Conservation (phyloP, 2,329 filamentous ascomycete genomes). For the Sclerotinia nivalis region DNA sequence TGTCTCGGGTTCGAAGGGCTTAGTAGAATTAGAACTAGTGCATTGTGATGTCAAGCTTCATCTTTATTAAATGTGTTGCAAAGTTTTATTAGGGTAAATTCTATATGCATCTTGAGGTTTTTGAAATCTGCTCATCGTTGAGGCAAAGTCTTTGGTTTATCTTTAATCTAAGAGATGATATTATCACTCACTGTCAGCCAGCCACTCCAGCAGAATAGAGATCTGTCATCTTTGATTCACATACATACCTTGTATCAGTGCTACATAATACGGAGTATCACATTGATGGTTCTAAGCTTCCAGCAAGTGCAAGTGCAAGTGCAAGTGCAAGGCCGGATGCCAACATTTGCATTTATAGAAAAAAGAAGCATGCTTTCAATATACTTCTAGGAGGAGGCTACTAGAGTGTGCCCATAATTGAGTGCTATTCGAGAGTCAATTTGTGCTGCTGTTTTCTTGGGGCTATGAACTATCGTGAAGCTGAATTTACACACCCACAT, state of each 20-base stretch:
- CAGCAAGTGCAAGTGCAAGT: neutral
- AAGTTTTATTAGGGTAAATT: neutral
- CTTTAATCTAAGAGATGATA: neutral
- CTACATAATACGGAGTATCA: neutral
- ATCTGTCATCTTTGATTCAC: conserved; percentile 13
- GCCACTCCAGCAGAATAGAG: neutral
- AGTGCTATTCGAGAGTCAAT: neutral
- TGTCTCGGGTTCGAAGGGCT: neutral
- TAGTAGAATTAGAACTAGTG: neutral
- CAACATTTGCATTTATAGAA: neutral
- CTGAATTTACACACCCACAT: neutral
- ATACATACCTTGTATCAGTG: neutral
- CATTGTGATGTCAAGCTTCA: neutral
- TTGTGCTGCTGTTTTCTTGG: neutral
- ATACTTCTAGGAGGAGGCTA: neutral
- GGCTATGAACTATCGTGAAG: neutral
- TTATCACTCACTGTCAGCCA: neutral
- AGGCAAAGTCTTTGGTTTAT: neutral
- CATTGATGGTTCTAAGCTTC: neutral
- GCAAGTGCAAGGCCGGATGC: neutral
- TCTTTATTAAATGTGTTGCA: conserved; percentile 9
- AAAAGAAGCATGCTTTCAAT: too few species aligned
- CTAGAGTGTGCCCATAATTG: neutral
- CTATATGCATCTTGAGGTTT: neutral
- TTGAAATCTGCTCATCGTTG: neutral